These are phyloP conservation scores for Backusella mclennaniae DNA, from an alignment of 192 early-diverging fungal species.

Conservation along the genomic window DNA sequence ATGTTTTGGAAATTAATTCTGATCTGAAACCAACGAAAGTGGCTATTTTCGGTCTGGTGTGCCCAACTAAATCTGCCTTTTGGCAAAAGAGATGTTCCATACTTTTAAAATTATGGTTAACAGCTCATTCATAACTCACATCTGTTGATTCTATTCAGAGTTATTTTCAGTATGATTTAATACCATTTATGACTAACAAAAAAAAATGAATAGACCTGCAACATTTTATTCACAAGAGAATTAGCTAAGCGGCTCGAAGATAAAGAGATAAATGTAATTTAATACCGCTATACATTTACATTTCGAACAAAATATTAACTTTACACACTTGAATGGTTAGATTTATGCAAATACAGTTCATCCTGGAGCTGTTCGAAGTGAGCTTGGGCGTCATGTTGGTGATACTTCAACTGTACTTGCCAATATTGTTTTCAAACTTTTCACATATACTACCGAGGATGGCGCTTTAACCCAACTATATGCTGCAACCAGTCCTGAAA, in stretches of 20 bases:
- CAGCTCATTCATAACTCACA: neutral
- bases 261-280: conserved; percentile 28
- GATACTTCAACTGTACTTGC: neutral
- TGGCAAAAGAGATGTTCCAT: neutral
- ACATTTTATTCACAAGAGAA: conserved; percentile 34
- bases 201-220: conserved; percentile 11
- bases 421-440: neutral
- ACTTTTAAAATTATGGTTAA: neutral
- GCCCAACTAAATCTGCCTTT: neutral
- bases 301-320: neutral
- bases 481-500: conserved; percentile 50
- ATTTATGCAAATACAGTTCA: conserved; percentile 30
- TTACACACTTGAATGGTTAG: neutral
- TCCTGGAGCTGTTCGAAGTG: conserved; percentile 29
- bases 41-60: neutral
- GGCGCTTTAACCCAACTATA: conserved; percentile 51
- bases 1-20: neutral
- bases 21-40: neutral
- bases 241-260: conserved; percentile 20
- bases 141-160: neutral
- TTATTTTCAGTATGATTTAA: neutral
- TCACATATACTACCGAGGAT: conserved; percentile 32
- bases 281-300: neutral
- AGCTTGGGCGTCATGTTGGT: conserved; percentile 18
- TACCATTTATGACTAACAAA: neutral